phyloP scores from a whole-genome alignment of 2,329 filamentous ascomycete genomes.

The Diaporthe batatas region DNA sequence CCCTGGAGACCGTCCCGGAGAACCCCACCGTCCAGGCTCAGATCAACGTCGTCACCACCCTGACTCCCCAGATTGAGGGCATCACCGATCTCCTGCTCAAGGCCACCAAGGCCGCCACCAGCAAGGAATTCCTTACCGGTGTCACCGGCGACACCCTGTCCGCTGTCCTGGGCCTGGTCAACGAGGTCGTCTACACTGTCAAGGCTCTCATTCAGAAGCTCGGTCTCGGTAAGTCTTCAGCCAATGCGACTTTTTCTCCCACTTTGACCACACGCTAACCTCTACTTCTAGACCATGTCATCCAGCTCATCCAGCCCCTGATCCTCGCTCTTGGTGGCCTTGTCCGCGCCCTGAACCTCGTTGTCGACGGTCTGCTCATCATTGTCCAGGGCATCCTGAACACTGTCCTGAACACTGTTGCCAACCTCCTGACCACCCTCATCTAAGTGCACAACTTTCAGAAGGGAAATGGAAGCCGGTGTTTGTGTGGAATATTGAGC shows the following conservation, averaged over 20 bases:
- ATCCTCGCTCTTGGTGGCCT: constrained; percentile 46
- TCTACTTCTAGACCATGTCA: constrained; percentile 39
- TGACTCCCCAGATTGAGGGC: constrained; percentile 46
- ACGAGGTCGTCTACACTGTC: constrained; percentile 47
- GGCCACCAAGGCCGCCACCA: constrained; percentile 45
- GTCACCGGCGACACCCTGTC: constrained; percentile 43
- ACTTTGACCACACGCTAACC: constrained; percentile 20
- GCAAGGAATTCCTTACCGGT: constrained; percentile 40
- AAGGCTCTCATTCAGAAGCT: constrained; percentile 48
- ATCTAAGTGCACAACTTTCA: constrained; percentile 33
- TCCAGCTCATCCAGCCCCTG: constrained; percentile 45
- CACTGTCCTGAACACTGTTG: constrained; percentile 44
- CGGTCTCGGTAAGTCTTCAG: constrained; percentile 46
- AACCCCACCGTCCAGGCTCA: constrained; percentile 44
- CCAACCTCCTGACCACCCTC: constrained; percentile 43
- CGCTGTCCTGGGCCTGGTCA: constrained; percentile 46
- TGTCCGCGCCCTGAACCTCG: constrained; percentile 45
- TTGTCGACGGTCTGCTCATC: constrained; percentile 46
- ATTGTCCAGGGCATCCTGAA: constrained; percentile 45
- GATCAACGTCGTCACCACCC: constrained; percentile 43
- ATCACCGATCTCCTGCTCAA: constrained; percentile 46
- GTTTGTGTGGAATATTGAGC: constrained; percentile 24
- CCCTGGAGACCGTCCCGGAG: constrained; percentile 43
- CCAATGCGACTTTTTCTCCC: not conserved
- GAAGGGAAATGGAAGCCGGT: not conserved